Percentiles rank a stretch among this genome's conserved stretches.
Evolutionary conservation across 495 filamentous ascomycete species (phyloP).

Genomic region (Neurospora sp.): DNA sequence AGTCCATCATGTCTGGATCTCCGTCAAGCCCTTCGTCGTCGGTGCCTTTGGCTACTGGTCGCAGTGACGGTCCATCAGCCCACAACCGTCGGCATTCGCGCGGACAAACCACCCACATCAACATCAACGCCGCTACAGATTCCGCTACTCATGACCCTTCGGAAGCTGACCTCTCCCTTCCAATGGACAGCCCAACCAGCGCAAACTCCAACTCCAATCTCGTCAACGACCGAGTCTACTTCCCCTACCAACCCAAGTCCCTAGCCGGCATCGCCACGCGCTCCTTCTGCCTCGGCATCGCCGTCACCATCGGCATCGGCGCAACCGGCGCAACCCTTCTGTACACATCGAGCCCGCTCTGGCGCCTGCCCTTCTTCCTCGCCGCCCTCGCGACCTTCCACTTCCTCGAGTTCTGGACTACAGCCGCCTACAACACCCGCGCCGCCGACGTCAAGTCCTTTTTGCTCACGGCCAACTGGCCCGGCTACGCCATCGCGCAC

Average conservation of each 20-base stretch:
- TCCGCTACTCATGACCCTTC: neutral
- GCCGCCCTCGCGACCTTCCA: conserved; percentile 71
- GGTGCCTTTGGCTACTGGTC: neutral
- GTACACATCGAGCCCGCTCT: conserved; percentile 42
- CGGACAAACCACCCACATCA: neutral
- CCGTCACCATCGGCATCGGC: conserved; percentile 31
- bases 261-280: conserved; percentile 73
- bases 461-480: conserved; percentile 77
- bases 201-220: conserved; percentile 6
- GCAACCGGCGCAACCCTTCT: conserved; percentile 31
- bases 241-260: conserved; percentile 53
- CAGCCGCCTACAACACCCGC: conserved; percentile 69
- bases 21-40: neutral
- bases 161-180: conserved; percentile 24
- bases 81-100: neutral
- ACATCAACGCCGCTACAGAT: neutral
- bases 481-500: conserved; percentile 77
- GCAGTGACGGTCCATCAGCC: neutral
- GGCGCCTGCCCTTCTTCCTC: conserved; percentile 79
- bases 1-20: neutral
- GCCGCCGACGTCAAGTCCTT: conserved; percentile 64
- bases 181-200: conserved; percentile 22
- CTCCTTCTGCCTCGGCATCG: conserved; percentile 42
- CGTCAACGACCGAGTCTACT: conserved; percentile 25
- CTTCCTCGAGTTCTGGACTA: conserved; percentile 90